Evolutionary conservation across 148 eudicot genomes (phyloP).

Genomic region (Amaranthus hypochondriacus): DNA sequence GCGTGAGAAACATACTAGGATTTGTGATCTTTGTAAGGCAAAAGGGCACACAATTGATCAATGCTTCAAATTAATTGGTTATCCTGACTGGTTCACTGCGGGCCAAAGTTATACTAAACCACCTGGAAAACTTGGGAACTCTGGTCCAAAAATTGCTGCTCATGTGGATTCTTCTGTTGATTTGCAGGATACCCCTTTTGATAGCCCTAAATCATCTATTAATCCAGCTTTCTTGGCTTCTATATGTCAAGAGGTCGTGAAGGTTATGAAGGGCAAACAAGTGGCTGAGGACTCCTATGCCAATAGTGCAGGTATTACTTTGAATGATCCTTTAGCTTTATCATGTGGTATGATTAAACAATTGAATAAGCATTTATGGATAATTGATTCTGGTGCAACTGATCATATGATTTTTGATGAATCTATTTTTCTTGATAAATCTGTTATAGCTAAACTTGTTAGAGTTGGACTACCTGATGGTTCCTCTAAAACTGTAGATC

Average conservation of each 20-base stretch:
- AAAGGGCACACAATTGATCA: not conserved
- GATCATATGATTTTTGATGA: not conserved
- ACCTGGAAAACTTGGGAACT: no score
- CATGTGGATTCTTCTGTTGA: not conserved
- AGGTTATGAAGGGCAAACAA: not conserved
- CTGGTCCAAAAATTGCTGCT: not conserved
- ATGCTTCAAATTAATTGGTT: not conserved
- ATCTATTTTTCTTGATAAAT: not conserved
- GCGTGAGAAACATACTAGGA: not conserved
- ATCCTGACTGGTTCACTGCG: not conserved
- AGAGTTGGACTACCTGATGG: not conserved
- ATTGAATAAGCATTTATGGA: not conserved
- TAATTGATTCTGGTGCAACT: not conserved
- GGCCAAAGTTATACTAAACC: not conserved
- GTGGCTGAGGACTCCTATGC: no score
- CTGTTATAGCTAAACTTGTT: not conserved
- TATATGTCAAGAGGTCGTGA: conserved; percentile 2
- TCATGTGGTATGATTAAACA: no score
- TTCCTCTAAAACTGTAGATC: not conserved
- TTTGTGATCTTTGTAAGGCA: not conserved
- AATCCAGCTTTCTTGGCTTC: not conserved
- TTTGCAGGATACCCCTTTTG: not conserved
- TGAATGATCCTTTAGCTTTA: not conserved
- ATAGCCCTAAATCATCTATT: no score
- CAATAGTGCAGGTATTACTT: no score